These are phyloP conservation scores for Chrysophaeum taylorii DNA, from an alignment of 352 stramenopile species.

Conservation along the genomic window DNA sequence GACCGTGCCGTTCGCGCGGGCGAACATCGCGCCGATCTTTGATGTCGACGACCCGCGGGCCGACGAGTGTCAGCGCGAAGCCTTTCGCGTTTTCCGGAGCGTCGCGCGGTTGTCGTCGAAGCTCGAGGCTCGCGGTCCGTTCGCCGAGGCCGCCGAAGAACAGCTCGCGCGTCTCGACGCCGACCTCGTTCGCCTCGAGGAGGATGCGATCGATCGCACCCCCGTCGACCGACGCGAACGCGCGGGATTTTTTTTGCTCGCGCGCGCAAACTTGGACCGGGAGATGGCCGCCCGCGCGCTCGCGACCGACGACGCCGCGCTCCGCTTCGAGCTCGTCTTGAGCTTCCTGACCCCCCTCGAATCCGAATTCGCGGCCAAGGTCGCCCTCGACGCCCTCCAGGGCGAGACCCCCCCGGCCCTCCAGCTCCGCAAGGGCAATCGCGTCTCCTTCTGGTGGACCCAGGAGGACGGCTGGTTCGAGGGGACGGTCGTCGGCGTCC, in stretches of 20 bases:
- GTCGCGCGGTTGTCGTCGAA: neutral
- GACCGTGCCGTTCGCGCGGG: neutral
- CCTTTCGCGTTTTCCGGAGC: neutral
- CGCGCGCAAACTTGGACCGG: neutral
- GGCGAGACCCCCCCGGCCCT: neutral
- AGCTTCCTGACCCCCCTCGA: neutral
- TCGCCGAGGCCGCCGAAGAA: neutral
- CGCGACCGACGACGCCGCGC: neutral
- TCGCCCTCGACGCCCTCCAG: neutral
- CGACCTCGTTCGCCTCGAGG: neutral
- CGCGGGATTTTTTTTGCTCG: neutral
- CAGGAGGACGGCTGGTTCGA: constrained; percentile 13
- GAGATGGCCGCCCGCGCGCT: neutral
- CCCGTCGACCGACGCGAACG: neutral
- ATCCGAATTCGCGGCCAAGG: neutral
- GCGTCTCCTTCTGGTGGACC: neutral
- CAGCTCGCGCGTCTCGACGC: neutral
- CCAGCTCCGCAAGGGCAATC: neutral
- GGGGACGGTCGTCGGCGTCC: neutral
- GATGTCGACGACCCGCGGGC: neutral
- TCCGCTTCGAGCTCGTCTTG: neutral
- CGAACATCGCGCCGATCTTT: neutral
- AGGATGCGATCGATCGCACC: neutral
- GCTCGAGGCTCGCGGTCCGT: neutral
- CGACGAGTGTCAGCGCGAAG: neutral